phyloP scores from a whole-genome alignment of 164 flowering plant genomes.

The Annona squamosa region DNA sequence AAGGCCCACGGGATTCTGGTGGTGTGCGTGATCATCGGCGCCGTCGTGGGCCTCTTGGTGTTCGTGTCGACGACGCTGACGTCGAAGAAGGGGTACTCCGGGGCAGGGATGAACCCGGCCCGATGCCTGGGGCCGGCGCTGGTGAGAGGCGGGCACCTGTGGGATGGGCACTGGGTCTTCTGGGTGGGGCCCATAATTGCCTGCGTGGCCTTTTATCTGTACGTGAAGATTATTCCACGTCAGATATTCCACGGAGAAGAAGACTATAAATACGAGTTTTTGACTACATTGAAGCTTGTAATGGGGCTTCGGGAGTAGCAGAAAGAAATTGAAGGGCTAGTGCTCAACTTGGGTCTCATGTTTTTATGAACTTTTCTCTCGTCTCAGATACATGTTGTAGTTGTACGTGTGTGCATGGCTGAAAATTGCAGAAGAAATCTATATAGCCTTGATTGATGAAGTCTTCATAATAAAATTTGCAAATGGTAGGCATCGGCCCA shows the following conservation, averaged over 20 bases:
- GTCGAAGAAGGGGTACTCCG: conserved; percentile 39
- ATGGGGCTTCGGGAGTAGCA: neutral
- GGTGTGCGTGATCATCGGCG: conserved; percentile 31
- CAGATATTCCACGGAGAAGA: conserved; percentile 10
- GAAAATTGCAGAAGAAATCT: too few species aligned
- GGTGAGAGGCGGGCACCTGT: conserved; percentile 54
- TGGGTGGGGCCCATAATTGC: conserved; percentile 51
- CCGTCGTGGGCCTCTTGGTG: conserved; percentile 37
- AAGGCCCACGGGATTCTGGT: conserved; percentile 28
- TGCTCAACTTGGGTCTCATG: too few species aligned
- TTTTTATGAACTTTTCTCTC: too few species aligned
- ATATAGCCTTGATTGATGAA: too few species aligned
- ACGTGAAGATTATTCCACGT: conserved; percentile 39
- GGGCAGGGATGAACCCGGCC: conserved; percentile 64
- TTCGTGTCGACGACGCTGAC: conserved; percentile 47
- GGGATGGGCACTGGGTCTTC: conserved; percentile 60
- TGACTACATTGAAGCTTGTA: conserved; percentile 9
- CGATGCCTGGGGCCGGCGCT: conserved; percentile 69
- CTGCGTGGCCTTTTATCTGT: conserved; percentile 36
- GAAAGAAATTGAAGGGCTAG: neutral
- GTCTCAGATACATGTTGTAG: too few species aligned
- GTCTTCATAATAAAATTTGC: too few species aligned
- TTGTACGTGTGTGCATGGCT: too few species aligned
- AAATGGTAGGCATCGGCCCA: too few species aligned
- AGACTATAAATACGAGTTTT: conserved; percentile 8